Percentiles rank a stretch among this genome's conserved stretches.
Conservation (phyloP, 73 alveolate species). For the Paramecium sonneborni region DNA sequence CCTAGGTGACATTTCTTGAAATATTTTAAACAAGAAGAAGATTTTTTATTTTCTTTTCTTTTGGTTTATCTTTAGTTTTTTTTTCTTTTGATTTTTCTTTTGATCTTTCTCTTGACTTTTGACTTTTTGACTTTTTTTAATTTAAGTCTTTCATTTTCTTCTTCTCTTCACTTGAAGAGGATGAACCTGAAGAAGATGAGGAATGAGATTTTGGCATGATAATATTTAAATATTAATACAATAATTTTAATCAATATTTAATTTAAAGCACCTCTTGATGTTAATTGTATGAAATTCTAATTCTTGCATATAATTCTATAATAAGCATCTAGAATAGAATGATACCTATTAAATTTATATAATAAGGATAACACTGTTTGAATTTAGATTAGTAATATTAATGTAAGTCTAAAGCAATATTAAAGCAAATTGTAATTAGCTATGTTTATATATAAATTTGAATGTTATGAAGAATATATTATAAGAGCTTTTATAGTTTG, state of each 20-base stretch:
- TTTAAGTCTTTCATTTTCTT: neutral
- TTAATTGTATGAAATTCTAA: neutral
- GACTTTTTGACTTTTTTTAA: neutral
- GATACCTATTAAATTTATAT: too few species aligned
- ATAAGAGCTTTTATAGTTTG: too few species aligned
- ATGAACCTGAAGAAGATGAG: neutral
- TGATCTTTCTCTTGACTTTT: neutral
- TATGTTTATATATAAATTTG: too few species aligned
- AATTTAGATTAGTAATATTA: too few species aligned
- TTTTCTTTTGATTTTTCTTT: neutral
- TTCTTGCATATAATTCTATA: neutral
- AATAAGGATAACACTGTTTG: too few species aligned
- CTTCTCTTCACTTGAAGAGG: slow-evolving; percentile 20
- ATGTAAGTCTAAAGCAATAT: neutral
- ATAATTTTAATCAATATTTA: neutral
- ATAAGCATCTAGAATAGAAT: too few species aligned
- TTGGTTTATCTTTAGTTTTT: neutral
- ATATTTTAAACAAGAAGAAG: neutral
- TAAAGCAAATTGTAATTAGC: too few species aligned
- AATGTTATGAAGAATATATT: too few species aligned
- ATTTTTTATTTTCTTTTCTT: neutral
- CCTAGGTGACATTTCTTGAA: slow-evolving; percentile 22
- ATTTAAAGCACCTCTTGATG: neutral
- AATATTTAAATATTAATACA: neutral
- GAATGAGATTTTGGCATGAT: slow-evolving; percentile 1